Conservation (phyloP, 495 filamentous ascomycete species). For the Penicillium ochrochloron region DNA sequence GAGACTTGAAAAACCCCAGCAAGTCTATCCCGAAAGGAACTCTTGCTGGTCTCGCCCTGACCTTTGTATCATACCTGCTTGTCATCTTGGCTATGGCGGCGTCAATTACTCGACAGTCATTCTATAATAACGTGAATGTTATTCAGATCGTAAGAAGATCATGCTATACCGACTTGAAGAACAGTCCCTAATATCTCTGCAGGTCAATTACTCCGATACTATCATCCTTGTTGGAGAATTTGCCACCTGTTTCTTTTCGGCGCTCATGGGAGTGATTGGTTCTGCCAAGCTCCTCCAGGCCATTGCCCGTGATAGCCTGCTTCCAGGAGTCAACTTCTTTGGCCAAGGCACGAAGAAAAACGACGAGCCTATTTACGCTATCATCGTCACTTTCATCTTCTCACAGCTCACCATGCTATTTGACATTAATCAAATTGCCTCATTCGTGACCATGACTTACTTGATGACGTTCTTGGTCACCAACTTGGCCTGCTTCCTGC, state of each 20-base stretch:
- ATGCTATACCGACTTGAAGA: neutral
- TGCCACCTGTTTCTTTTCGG: conserved; percentile 81
- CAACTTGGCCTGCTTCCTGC: conserved; percentile 83
- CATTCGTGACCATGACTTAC: conserved; percentile 87
- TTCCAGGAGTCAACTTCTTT: conserved; percentile 77
- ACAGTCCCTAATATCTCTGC: conserved; percentile 17
- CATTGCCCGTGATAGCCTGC: conserved; percentile 76
- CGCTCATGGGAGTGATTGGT: conserved; percentile 85
- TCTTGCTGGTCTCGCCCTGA: conserved; percentile 73
- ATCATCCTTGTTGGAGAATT: conserved; percentile 82
- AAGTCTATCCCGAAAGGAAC: conserved; percentile 85
- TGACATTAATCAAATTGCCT: conserved; percentile 87
- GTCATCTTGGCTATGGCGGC: conserved; percentile 84
- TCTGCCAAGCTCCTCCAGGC: conserved; percentile 89
- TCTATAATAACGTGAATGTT: conserved; percentile 76
- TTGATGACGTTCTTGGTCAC: conserved; percentile 68
- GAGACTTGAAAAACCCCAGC: conserved; percentile 81
- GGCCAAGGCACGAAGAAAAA: conserved; percentile 72
- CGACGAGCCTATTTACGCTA: conserved; percentile 79
- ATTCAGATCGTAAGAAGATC: conserved; percentile 65
- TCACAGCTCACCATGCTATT: conserved; percentile 82
- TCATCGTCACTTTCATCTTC: conserved; percentile 75
- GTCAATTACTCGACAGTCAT: conserved; percentile 72
- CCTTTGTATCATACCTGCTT: conserved; percentile 73
- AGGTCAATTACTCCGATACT: conserved; percentile 72